Percentiles rank a stretch among this genome's conserved stretches.
Evolutionary conservation across 75 land plant genomes (phyloP).

Genomic region (Ceratopteris richardii): DNA sequence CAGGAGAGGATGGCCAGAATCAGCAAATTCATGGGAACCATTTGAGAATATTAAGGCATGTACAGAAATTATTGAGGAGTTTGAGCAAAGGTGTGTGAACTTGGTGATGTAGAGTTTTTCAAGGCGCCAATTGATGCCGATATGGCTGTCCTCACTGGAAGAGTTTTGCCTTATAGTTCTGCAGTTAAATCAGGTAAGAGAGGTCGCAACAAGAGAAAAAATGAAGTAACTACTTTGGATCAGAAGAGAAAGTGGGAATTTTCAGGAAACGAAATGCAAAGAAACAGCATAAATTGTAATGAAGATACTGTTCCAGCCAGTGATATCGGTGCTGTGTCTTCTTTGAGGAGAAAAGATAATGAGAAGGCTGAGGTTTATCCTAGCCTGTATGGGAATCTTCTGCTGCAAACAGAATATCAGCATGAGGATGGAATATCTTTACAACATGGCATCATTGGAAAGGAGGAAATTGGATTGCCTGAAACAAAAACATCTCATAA

Average conservation of each 20-base stretch:
- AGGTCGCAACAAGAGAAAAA: not conserved
- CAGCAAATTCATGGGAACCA: conserved; percentile 94
- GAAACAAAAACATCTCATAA: no score
- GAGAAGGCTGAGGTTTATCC: no score
- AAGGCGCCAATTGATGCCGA: no score
- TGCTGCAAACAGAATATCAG: no score
- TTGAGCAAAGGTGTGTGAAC: conserved; percentile 62
- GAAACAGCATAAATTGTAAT: not conserved
- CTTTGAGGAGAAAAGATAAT: no score
- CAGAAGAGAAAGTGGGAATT: conserved; percentile 14
- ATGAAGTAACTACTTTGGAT: not conserved
- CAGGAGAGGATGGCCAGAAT: conserved; percentile 96
- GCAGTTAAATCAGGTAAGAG: not conserved
- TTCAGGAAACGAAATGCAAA: not conserved
- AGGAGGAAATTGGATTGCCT: not conserved
- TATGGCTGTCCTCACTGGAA: not conserved
- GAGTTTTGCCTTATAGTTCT: not conserved
- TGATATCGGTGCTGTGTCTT: no score
- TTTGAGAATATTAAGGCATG: conserved; percentile 55
- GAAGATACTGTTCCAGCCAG: no score
- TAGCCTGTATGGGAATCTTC: no score
- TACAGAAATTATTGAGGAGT: conserved; percentile 69
- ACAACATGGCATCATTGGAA: not conserved
- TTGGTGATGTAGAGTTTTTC: not conserved
- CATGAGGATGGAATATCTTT: not conserved